Conservation (phyloP, 2,329 filamentous ascomycete genomes). For the Plenodomus lindquistii region DNA sequence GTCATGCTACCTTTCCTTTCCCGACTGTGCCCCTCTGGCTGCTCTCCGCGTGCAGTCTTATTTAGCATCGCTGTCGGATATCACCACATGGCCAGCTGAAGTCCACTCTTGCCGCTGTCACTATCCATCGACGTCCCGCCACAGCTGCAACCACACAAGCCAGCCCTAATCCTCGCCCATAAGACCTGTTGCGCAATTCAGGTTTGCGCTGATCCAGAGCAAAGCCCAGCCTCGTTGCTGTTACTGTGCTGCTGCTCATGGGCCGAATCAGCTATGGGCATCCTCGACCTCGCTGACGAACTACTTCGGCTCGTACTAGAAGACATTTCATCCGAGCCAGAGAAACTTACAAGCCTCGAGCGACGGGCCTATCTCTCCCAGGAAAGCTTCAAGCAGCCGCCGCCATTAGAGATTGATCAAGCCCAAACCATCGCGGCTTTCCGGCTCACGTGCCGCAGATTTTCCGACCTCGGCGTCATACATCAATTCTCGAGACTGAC, state of each 20-base stretch:
- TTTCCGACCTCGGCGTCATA: conserved; percentile 53
- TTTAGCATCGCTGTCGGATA: conserved; percentile 27
- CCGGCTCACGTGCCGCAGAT: conserved; percentile 44
- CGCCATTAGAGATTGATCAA: conserved; percentile 48
- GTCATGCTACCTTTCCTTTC: conserved; percentile 40
- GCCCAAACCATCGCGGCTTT: conserved; percentile 52
- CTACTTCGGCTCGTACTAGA: conserved; percentile 56
- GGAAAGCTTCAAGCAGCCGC: conserved; percentile 55
- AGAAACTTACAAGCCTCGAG: conserved; percentile 55
- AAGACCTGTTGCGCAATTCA: conserved; percentile 21
- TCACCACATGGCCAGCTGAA: conserved; percentile 33
- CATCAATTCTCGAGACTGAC: conserved; percentile 57
- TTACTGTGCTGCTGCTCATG: conserved; percentile 28
- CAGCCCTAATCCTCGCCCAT: conserved; percentile 16
- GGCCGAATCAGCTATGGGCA: conserved; percentile 38
- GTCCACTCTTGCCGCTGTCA: conserved; percentile 19
- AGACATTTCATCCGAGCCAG: conserved; percentile 56
- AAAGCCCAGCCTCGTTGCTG: conserved; percentile 3
- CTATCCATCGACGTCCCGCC: conserved; percentile 30
- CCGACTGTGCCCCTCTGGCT: conserved; percentile 36
- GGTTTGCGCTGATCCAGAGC: conserved; percentile 11
- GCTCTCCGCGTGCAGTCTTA: conserved; percentile 22
- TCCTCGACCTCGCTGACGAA: conserved; percentile 53
- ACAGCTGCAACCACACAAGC: conserved; percentile 23
- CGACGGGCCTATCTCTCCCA: conserved; percentile 56